Base-by-base conservation (phyloP, 2,329 filamentous ascomycete species). In the Xylariales sp. region DNA sequence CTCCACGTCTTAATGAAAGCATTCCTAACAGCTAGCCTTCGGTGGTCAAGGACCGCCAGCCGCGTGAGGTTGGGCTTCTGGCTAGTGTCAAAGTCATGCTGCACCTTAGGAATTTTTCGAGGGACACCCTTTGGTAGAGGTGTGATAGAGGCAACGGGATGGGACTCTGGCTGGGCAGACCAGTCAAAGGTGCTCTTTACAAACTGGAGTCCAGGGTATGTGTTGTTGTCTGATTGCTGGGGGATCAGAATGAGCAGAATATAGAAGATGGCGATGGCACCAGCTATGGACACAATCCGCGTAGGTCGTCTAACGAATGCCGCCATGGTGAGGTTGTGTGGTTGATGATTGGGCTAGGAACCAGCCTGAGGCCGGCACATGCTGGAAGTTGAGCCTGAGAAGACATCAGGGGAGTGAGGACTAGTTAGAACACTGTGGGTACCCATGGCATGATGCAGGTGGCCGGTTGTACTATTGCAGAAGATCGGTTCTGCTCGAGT, bases 1-100 rank as follows among this genome's bases (percentile, higher is more conserved):
- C 63, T 55, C 67, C 74, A 73, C 44, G 62, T 63, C 40, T 63
- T 64, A 19, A 60, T 41, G 17, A 75, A 74, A 0, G 61, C 59
- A 1, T 51, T 53, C 29, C 65, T 66, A 19, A 75, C 65, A 3
- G 60, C 56, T 12, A 53, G 55, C n/a, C 53, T 52, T 10, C 60
- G 49, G 14, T 51, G 42, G 5, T 48, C 43, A 5, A 60, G 47
- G 12, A 54, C 42, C 5, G 45, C 33, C 43, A 43, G 40, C 53
- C 48, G 36, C 53, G 48, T 37, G 49, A 50, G 20, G 27, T 19
- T 35, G 6, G 36, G 40, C n/a, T 32, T 13, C 16, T 12, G 11
- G 20, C 37, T 21, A 33, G 37, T 25, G 8, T 27, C 21, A 23
- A 43, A 43, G 18, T 43, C 67, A 72, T 78, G 17, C 70, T 43